These are phyloP conservation scores for Amanita thiersii DNA, from an alignment of 768 basidiomycete species.

Conservation along the genomic window DNA sequence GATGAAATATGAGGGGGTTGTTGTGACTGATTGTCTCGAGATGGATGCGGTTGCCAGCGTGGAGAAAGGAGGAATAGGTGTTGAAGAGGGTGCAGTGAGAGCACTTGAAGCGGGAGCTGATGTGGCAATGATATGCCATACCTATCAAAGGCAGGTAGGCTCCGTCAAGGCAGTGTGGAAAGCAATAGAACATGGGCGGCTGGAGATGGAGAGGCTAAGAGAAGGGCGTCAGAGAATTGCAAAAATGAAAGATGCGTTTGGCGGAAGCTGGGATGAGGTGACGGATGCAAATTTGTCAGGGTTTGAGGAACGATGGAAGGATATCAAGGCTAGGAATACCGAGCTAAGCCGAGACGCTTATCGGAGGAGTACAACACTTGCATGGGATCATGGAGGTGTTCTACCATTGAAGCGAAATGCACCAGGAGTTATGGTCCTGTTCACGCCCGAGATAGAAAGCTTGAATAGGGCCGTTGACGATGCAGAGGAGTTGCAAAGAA, in stretches of 20 bases:
- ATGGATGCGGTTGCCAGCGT: conserved; percentile 62
- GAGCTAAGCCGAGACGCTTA: conserved; percentile 42
- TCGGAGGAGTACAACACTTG: conserved; percentile 32
- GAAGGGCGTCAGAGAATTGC: conserved; percentile 38
- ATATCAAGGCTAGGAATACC: conserved; percentile 29
- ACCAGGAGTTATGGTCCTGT: conserved; percentile 27
- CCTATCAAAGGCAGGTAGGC: conserved; percentile 40
- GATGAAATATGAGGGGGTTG: conserved; percentile 46
- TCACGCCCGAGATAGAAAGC: conserved; percentile 51
- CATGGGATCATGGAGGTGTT: conserved; percentile 29
- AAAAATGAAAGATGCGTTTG: conserved; percentile 43
- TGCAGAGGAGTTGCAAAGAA: conserved; percentile 34
- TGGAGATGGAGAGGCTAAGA: conserved; percentile 29
- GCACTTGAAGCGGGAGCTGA: conserved; percentile 60
- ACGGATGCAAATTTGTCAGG: conserved; percentile 20
- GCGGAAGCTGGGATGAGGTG: conserved; percentile 36
- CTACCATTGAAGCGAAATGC: conserved; percentile 26
- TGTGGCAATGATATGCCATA: conserved; percentile 71
- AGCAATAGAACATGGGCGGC: conserved; percentile 36
- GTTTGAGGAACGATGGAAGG: conserved; percentile 20
- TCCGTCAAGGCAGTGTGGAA: conserved; percentile 44
- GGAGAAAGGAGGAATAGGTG: conserved; percentile 35
- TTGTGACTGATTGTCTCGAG: conserved; percentile 71
- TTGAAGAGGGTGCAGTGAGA: conserved; percentile 45
- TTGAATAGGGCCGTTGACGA: conserved; percentile 59